Base-by-base conservation (phyloP, 192 early-diverging fungal species). In the Backusella mclennaniae region DNA sequence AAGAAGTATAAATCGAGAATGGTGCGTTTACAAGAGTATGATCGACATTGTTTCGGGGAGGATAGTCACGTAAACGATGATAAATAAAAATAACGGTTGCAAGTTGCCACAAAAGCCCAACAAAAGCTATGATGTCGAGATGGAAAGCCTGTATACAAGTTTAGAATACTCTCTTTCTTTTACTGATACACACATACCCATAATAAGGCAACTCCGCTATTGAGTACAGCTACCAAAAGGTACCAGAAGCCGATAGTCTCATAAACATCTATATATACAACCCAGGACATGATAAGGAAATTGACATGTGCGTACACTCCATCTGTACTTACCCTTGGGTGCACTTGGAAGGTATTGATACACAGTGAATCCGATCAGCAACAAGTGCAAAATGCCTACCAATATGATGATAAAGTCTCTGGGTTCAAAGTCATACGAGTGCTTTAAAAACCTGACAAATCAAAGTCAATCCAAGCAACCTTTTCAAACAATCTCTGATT, bases 1-100 rank as follows among this genome's bases (percentile, higher is more conserved):
- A 80, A 5, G 80, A 69, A 8, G 83, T 74, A 67, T 80, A 82
- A 12, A 85, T 85, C 19, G 85, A 82, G 69, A 85, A 85, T 19
- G 83, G 80, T 23, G 78, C 80, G 69, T 84, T 84, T 14, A 85
- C 31, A 12, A 85, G 82, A 9, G 84, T 21, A n/a, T 39, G 42
- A 73, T 85, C 85, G 7, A 26, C 38, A 42, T 76, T 21, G 63
- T 84, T 77, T 26, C 81, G 76, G 3, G 85, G 80, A 72, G 85
- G 85, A 67, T 74, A 85, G 69, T 76, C 66, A 66, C 69, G 68
- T 11, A 85, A 46, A 49, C 77, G 78, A 33, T 82, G 66, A 29
- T 84, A 85, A 17, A 82, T 35, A 35, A 83, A 78, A 5, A 79
- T 17, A 7, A 83, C 21, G 1, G 75, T 67, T 8, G 81, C 81